Conservation (phyloP, 257 asterid genomes). For the Ocimum tenuiflorum region DNA sequence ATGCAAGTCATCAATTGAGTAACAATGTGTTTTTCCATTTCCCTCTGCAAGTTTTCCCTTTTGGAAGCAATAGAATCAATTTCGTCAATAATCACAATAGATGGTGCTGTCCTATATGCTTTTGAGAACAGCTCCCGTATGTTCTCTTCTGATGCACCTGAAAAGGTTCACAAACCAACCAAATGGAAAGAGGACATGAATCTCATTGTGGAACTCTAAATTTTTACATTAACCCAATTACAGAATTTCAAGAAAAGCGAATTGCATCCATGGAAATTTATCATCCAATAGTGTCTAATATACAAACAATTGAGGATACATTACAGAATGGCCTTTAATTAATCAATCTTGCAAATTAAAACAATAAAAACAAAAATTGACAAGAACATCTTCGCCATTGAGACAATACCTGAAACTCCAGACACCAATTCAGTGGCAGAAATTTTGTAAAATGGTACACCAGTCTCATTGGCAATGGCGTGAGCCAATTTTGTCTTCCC, state of each 20-base stretch:
- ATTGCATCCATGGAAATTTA: background rate
- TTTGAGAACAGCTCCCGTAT: conserved; percentile 66
- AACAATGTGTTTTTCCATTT: conserved; percentile 81
- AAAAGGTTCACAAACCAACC: background rate
- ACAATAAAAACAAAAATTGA: background rate
- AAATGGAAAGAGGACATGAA: too few species aligned
- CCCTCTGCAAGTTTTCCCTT: conserved; percentile 73
- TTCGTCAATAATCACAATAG: conserved; percentile 92
- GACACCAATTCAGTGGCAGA: conserved; percentile 93
- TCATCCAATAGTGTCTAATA: background rate
- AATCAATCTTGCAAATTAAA: background rate
- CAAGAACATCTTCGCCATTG: too few species aligned
- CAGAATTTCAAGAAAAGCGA: background rate
- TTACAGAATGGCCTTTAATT: background rate
- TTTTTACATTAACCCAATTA: background rate
- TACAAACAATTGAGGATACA: background rate
- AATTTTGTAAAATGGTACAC: conserved; percentile 68
- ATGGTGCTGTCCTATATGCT: conserved; percentile 80
- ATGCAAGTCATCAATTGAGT: conserved; percentile 82
- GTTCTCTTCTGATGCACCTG: conserved; percentile 91
- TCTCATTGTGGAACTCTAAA: background rate
- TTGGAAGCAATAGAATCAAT: conserved; percentile 90
- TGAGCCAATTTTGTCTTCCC: conserved; percentile 91
- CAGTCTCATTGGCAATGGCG: conserved; percentile 90
- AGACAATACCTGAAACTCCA: conserved; percentile 67